Conservation (phyloP, 495 filamentous ascomycete genomes). For the Staphylotrichum longicolle region DNA sequence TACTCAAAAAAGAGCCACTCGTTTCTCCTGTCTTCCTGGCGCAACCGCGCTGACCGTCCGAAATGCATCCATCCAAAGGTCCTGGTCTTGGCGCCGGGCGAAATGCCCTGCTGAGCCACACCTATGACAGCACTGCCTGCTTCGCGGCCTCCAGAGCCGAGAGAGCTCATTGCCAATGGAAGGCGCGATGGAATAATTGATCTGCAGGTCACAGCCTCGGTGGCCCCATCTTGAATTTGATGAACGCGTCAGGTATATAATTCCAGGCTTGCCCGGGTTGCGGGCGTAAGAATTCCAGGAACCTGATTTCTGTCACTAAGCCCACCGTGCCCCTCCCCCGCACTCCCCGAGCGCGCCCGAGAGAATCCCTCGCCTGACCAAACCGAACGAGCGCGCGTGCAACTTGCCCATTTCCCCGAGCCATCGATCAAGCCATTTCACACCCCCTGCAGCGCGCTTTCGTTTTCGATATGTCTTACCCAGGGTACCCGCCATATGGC, state of each 20-base stretch:
- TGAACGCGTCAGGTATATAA: background rate
- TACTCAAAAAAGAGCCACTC: too few relatives aligned
- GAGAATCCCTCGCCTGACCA: background rate
- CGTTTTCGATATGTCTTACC: constrained; percentile 30
- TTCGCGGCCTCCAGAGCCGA: background rate
- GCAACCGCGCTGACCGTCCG: background rate
- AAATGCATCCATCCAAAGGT: background rate
- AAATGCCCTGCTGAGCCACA: constrained; percentile 12
- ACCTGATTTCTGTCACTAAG: background rate
- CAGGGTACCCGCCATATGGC: constrained; percentile 35
- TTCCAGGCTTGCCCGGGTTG: background rate
- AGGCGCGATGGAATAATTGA: constrained; percentile 1
- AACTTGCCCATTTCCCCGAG: background rate
- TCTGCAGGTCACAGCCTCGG: background rate
- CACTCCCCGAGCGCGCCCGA: constrained; percentile 4
- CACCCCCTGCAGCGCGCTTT: background rate
- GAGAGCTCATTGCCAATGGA: background rate
- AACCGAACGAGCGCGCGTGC: background rate
- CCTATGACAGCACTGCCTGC: constrained; percentile 16
- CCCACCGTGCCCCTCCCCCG: constrained; percentile 6
- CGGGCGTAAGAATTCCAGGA: background rate
- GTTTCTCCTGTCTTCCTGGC: too few relatives aligned
- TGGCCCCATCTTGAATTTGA: background rate
- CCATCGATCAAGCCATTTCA: background rate
- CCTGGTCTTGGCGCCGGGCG: background rate